Evolutionary conservation across 2,329 filamentous ascomycete species (phyloP).

Genomic region (Monilinia polystroma): DNA sequence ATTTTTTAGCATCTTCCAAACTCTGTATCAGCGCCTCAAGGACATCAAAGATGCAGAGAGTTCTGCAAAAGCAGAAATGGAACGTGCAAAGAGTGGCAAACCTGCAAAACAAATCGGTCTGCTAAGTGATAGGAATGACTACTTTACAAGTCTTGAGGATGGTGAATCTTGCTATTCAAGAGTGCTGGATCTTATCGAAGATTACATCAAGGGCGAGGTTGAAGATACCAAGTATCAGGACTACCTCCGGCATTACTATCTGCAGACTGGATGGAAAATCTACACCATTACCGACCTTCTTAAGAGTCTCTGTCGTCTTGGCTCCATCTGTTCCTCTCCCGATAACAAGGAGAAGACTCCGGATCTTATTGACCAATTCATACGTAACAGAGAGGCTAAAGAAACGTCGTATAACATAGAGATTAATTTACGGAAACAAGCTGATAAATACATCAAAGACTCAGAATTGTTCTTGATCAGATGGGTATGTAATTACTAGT

Average conservation of each 20-base stretch:
- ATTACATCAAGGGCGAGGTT: conserved; percentile 77
- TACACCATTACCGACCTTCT: conserved; percentile 92
- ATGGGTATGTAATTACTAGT: conserved; percentile 67
- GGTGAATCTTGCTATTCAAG: conserved; percentile 75
- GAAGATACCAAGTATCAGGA: conserved; percentile 87
- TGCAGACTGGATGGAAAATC: conserved; percentile 86
- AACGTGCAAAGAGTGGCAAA: conserved; percentile 70
- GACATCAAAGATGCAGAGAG: conserved; percentile 79
- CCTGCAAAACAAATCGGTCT: conserved; percentile 82
- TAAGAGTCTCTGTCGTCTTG: conserved; percentile 75
- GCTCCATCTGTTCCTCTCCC: conserved; percentile 76
- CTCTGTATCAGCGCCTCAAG: conserved; percentile 80
- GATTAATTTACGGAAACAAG: conserved; percentile 85
- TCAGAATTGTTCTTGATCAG: conserved; percentile 86
- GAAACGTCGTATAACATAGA: conserved; percentile 88
- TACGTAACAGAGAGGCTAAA: conserved; percentile 75
- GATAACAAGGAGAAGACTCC: conserved; percentile 92
- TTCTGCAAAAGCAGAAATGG: conserved; percentile 70
- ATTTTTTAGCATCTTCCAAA: conserved; percentile 91
- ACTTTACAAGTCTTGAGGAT: conserved; percentile 60
- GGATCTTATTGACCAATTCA: conserved; percentile 85
- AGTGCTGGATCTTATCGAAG: conserved; percentile 80
- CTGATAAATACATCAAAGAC: conserved; percentile 90
- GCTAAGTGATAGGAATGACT: conserved; percentile 78
- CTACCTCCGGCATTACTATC: conserved; percentile 85